These are phyloP conservation scores for Trametes meyenii DNA, from an alignment of 768 basidiomycete genomes.

Conservation along the genomic window DNA sequence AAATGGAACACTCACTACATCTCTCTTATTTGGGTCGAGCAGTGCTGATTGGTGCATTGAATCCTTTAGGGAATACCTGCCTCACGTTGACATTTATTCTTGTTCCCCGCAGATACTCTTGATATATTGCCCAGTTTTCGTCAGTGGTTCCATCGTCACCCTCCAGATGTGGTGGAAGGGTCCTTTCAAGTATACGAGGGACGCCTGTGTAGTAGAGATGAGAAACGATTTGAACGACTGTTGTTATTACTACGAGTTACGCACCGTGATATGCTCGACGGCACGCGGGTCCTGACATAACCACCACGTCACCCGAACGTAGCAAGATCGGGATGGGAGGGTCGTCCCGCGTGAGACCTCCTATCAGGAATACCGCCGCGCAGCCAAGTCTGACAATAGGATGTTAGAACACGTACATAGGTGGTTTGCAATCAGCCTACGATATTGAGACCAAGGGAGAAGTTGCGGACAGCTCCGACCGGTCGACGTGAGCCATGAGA, in stretches of 20 bases:
- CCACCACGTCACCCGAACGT: constrained; percentile 86
- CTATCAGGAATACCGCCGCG: constrained; percentile 88
- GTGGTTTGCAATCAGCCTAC: constrained; percentile 47
- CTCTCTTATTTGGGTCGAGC: background rate
- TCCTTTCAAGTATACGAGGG: constrained; percentile 83
- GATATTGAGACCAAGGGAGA: constrained; percentile 94
- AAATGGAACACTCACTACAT: background rate
- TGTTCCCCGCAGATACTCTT: constrained; percentile 62
- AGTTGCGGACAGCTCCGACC: constrained; percentile 90
- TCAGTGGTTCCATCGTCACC: constrained; percentile 26
- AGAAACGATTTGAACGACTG: background rate
- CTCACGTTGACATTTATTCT: constrained; percentile 93
- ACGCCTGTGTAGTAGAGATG: constrained; percentile 54
- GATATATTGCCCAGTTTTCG: constrained; percentile 62
- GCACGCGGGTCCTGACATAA: constrained; percentile 90
- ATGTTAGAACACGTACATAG: background rate
- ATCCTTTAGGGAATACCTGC: constrained; percentile 82
- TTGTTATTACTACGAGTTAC: constrained; percentile 24
- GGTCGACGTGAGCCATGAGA: constrained; percentile 97
- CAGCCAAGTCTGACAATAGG: constrained; percentile 72
- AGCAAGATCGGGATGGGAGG: constrained; percentile 82
- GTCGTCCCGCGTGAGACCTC: constrained; percentile 74
- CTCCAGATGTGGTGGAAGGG: constrained; percentile 65
- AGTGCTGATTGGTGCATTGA: constrained; percentile 37
- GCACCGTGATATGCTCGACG: constrained; percentile 92